Base-by-base conservation (phyloP, 129 eudicot species). In the Flaveria ramosissima region DNA sequence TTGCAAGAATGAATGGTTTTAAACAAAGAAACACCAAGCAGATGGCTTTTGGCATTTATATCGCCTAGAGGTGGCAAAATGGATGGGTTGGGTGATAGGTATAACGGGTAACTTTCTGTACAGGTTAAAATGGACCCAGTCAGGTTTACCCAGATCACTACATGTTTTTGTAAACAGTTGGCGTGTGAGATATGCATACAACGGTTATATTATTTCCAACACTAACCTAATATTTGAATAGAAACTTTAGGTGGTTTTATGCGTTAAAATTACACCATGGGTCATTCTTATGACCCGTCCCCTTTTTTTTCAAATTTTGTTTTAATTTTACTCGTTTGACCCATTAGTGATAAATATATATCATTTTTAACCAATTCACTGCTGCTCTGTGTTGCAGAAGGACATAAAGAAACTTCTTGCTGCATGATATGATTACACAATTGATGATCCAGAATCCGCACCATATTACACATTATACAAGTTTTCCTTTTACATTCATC, bases 371-470 rank as follows among this genome's bases (percentile, higher is more conserved):
- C 26, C n/a, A 10, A 24, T 24, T 42, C 11, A 52, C 68, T 72
- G 14, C 46, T 52, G n/a, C 15, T 17, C 39, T 53, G 16, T 83
- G 53, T 41, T 92, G 72, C 96, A 93, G 98, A 86, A 86, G 81
- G 96, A 93, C 83, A 85, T 90, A 51, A 77, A 70, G 87, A 93
- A 88, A 81, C 95, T 93, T 43, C 76, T 93, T 77, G 95, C 96
- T 6, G 90, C 89, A 23, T 87, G 68, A 4, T 56, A 27, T 15
- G 71, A 72, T 56, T 53, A 43, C 43, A 42, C 53, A 45, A 64
- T 16, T 6, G 10, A 66, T 39, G 47, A 55, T 32, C 6, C n/a
- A 39, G 19, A 73, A 15, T 56, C 41, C 36, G 12, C 26, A 16
- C 43, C 1, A 17, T 70, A 57, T 65, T 6, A 27, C 46, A 79